Evolutionary conservation across 129 eudicot species (phyloP).

Genomic region (Solidago caesia): DNA sequence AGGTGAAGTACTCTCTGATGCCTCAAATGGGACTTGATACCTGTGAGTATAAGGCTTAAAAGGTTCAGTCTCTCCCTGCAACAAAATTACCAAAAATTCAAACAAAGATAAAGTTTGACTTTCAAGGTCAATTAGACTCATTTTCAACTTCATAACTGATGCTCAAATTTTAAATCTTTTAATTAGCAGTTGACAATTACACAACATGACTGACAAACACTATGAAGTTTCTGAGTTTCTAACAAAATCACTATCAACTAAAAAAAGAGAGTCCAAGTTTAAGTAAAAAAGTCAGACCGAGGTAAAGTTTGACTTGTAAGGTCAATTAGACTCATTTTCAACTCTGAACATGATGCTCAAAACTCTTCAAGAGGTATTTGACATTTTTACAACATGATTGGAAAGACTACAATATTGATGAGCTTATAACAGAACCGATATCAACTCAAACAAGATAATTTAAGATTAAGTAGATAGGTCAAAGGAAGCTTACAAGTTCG

Average conservation of each 20-base stretch:
- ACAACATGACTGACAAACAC: neutral
- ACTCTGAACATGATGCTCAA: slow-evolving; percentile 1
- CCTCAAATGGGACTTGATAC: slow-evolving; percentile 50
- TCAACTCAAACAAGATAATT: slow-evolving; percentile 9
- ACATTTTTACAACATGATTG: neutral
- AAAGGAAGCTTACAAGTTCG: slow-evolving; percentile 45
- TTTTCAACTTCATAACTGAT: neutral
- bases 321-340: slow-evolving; percentile 8
- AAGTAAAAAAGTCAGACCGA: slow-evolving; percentile 3
- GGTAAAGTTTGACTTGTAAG: slow-evolving; percentile 14
- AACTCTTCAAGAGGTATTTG: neutral
- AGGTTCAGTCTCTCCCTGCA: slow-evolving; percentile 63
- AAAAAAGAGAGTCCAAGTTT: neutral
- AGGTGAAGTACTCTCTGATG: slow-evolving; percentile 53
- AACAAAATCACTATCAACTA: neutral
- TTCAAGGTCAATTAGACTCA: slow-evolving; percentile 10
- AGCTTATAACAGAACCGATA: neutral
- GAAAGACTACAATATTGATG: slow-evolving; percentile 1
- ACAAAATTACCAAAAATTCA: slow-evolving; percentile 25
- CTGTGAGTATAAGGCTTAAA: slow-evolving; percentile 62
- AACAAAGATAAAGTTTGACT: slow-evolving; percentile 16
- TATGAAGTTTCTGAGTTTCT: neutral
- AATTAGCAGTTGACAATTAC: neutral
- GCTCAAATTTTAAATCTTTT: neutral
- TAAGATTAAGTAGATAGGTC: neutral